Conservation (phyloP, 139 green algal genomes). For the Volvox africanus region DNA sequence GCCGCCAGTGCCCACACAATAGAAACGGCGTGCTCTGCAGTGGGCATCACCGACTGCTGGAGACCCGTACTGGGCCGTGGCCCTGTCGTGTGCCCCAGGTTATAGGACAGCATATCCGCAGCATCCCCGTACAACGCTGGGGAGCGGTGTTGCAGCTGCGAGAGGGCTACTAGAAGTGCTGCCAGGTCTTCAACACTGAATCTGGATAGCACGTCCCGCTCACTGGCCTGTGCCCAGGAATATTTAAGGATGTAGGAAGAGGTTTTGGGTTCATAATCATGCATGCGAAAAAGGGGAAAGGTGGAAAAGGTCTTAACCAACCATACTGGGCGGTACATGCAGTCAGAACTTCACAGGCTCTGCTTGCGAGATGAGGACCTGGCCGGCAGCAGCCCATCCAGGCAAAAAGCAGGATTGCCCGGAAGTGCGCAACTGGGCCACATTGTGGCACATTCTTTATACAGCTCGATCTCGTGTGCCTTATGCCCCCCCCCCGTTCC, state of each 20-base stretch:
- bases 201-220: background rate
- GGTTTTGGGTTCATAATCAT: too few species aligned
- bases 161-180: slow-evolving; percentile 16
- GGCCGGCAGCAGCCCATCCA: too few species aligned
- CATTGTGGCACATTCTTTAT: too few species aligned
- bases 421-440: too few species aligned
- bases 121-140: slow-evolving; percentile 18
- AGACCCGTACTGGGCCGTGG: background rate
- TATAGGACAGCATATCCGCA: slow-evolving; percentile 1
- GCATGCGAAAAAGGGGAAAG: too few species aligned
- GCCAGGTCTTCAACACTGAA: background rate
- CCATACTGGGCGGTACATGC: too few species aligned
- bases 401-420: too few species aligned
- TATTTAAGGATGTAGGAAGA: too few species aligned
- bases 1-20: slow-evolving; percentile 33
- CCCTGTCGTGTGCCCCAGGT: background rate
- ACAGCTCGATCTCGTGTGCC: too few species aligned
- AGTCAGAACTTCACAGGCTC: too few species aligned
- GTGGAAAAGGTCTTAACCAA: too few species aligned
- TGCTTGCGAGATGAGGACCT: too few species aligned
- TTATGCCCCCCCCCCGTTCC: background rate
- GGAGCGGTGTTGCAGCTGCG: slow-evolving; percentile 6
- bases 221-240: background rate
- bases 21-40: background rate
- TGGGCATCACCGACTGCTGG: background rate